phyloP scores from a whole-genome alignment of 805 yeast genomes.

The Huiozyma sinensis region DNA sequence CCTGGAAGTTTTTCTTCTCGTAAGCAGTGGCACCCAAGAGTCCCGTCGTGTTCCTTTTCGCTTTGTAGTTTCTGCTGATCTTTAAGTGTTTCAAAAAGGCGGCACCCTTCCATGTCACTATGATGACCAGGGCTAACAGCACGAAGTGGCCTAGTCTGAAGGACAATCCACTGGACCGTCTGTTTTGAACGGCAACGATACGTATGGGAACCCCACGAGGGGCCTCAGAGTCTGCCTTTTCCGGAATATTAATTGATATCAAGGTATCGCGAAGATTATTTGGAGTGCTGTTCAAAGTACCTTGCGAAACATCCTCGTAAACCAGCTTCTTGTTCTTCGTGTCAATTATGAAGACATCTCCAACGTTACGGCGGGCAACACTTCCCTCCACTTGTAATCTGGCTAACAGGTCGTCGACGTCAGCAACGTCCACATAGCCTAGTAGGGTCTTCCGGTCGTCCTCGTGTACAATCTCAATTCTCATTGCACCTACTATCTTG shows the following conservation, averaged over 20 bases:
- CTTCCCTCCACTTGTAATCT: conserved; percentile 10
- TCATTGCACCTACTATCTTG: conserved; percentile 38
- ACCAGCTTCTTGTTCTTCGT: conserved; percentile 27
- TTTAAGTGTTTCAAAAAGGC: background rate
- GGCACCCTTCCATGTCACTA: background rate
- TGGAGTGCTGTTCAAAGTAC: conserved; percentile 28
- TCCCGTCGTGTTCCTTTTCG: conserved; percentile 18
- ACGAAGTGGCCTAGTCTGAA: background rate
- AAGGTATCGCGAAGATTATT: conserved; percentile 29
- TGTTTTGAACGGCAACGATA: no score
- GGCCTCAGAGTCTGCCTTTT: conserved; percentile 1
- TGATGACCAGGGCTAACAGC: background rate
- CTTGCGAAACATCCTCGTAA: conserved; percentile 30
- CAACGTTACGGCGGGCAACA: conserved; percentile 29
- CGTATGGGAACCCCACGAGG: background rate
- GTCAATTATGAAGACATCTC: conserved; percentile 48
- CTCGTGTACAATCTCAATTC: conserved; percentile 38
- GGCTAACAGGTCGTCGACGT: conserved; percentile 24
- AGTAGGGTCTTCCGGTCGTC: conserved; percentile 34
- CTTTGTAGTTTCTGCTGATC: conserved; percentile 9
- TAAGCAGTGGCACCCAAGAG: conserved; percentile 6
- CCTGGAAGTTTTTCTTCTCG: conserved; percentile 10
- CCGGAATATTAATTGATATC: conserved; percentile 31
- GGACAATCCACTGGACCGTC: no score
- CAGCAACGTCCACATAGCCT: conserved; percentile 42